A percentile compares a stretch with the other conserved stretches of the same genome.
Conservation (phyloP, 257 asterid genomes). For the Capsicum pubescens region DNA sequence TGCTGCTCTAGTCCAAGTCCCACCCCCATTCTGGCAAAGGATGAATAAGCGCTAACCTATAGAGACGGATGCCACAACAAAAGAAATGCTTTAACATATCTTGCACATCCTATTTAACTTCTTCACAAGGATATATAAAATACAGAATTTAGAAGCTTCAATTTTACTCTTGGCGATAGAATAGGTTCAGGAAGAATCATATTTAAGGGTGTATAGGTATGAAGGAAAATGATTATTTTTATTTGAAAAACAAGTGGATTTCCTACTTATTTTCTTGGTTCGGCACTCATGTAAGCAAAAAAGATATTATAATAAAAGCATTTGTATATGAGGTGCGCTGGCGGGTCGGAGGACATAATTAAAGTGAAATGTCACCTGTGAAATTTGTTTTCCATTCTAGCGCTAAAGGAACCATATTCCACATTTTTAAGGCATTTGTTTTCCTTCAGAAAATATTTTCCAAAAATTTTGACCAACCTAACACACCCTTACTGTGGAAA, state of each 20-base stretch:
- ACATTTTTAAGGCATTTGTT: no score
- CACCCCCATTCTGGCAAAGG: conserved; percentile 78
- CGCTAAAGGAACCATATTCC: no score
- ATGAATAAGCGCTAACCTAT: conserved; percentile 99
- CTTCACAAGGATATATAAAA: background rate
- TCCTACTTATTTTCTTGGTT: background rate
- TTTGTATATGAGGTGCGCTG: background rate
- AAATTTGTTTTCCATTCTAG: background rate
- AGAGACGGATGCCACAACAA: conserved; percentile 31
- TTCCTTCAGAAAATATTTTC: no score
- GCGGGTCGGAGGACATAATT: background rate
- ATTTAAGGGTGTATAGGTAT: background rate
- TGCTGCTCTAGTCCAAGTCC: conserved; percentile 79
- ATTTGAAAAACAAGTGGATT: background rate
- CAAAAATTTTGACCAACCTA: background rate
- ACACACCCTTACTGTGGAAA: background rate
- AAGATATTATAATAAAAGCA: background rate
- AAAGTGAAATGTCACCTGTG: background rate
- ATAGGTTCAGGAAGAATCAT: conserved; percentile 2
- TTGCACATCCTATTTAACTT: conserved; percentile 4
- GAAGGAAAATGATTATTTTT: background rate
- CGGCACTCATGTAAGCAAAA: background rate
- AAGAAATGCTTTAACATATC: background rate
- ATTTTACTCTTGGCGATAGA: background rate
- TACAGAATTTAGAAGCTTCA: background rate